Evolutionary conservation across 805 yeast species (phyloP).

Genomic region (Blastobotrys attinorum): DNA sequence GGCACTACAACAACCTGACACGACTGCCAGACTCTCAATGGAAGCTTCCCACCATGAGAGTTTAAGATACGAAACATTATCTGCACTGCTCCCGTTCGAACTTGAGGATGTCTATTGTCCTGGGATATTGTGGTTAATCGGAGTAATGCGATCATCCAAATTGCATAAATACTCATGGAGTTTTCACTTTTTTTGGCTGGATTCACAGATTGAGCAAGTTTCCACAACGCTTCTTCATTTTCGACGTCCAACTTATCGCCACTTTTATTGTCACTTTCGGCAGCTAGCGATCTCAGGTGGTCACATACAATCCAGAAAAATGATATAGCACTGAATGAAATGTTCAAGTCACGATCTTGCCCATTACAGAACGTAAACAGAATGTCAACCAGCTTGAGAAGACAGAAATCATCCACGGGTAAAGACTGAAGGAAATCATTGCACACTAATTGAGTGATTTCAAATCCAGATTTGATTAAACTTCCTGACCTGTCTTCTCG

Average conservation of each 20-base stretch:
- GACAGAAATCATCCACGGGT: constrained; percentile 58
- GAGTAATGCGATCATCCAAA: constrained; percentile 60
- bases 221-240: constrained; percentile 17
- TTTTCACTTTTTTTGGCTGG: too few species aligned
- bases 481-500: constrained; percentile 34
- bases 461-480: constrained; percentile 64
- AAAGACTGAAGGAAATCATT: constrained; percentile 75
- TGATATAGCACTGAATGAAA: constrained; percentile 84
- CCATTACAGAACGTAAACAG: constrained; percentile 59
- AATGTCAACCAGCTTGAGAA: constrained; percentile 61
- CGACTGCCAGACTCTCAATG: constrained; percentile 53
- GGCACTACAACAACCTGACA: constrained; percentile 57
- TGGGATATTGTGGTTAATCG: constrained; percentile 54
- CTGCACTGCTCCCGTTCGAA: constrained; percentile 82
- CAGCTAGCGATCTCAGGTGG: constrained; percentile 36
- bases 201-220: constrained; percentile 18
- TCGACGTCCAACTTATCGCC: constrained; percentile 2
- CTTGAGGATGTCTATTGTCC: constrained; percentile 68
- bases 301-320: constrained; percentile 92
- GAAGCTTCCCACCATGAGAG: constrained; percentile 52
- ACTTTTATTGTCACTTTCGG: constrained; percentile 22
- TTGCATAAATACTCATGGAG: constrained; percentile 30
- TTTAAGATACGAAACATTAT: constrained; percentile 79
- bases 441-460: constrained; percentile 70
- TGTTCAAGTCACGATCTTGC: constrained; percentile 73